Evolutionary conservation across 495 filamentous ascomycete species (phyloP), one percentile per base, ranked within the genome.

Genomic region (Patellaria atrata): DNA sequence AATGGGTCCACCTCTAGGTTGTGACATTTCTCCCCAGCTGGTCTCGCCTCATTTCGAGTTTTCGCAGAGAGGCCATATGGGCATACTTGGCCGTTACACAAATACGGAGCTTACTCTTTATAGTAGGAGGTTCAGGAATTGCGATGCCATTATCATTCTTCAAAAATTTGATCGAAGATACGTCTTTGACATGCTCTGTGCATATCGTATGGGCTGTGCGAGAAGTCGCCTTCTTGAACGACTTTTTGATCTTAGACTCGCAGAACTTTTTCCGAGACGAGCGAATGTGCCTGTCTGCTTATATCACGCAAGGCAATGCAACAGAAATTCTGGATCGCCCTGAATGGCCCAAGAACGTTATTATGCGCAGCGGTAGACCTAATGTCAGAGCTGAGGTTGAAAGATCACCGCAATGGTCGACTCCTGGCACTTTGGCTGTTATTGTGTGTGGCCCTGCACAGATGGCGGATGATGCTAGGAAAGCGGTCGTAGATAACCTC

Each of bases 21-120:
- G 14, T 57, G 60, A n/a, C 40, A 58, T 20, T 43, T 53, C 41
- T 65, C 13, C 31, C 54, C 4, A 31, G 47, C 4, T 51, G 37
- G 21, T 13, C 24, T 16, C 7, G 6, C 35, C 5, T 12, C 29
- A n/a, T 12, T 40, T 19, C 40, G 41, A 0, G 54, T 66, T 23
- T 52, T 75, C 0, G 54, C 75, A 5, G 73, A 77, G 41, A 72
- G 73, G 0, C 69, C 73, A 1, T 77, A 78, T 41, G 71, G 73
- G 3, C 48, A 63, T 25, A 51, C 52, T 10, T 55, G 54, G 11
- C 63, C 65, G 0, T 37, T 74, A 0, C 62, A 63, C 44, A 50
- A 51, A 4, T 73, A 63, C 38, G 60, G 18, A 63, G 59, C 2
- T 54, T 73, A 10, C 42, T 75, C 6, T 57, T 76, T n/a, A 59